Evolutionary conservation across 1,139 yeast species (phyloP).

Genomic region (Scheffersomyces titani): DNA sequence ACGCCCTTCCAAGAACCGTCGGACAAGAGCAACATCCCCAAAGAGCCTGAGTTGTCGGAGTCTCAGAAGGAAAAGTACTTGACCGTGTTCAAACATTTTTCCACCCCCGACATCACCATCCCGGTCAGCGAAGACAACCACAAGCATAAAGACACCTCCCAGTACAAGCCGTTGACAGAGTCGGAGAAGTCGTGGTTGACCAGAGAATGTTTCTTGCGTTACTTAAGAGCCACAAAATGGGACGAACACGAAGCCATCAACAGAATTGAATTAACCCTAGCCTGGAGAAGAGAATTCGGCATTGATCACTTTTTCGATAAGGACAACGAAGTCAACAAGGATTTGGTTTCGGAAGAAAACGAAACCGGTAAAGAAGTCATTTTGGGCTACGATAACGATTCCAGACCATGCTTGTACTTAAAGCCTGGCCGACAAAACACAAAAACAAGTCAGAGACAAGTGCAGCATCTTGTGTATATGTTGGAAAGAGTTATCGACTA

Average conservation of each 20-base stretch:
- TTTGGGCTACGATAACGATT: conserved; percentile 48
- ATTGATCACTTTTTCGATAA: conserved; percentile 31
- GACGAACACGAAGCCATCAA: conserved; percentile 38
- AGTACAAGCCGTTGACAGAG: conserved; percentile 21
- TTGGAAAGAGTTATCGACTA: conserved; percentile 47
- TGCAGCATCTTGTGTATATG: conserved; percentile 53
- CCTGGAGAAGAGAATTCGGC: conserved; percentile 53
- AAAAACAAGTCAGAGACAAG: conserved; percentile 43
- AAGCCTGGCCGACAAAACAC: conserved; percentile 54
- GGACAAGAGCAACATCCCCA: conserved; percentile 50
- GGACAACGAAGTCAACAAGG: conserved; percentile 36
- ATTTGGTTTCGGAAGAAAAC: conserved; percentile 36
- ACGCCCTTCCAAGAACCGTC: conserved; percentile 59
- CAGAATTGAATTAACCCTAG: conserved; percentile 43
- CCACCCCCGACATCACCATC: conserved; percentile 36
- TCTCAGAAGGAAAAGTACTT: conserved; percentile 17
- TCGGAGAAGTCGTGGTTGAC: conserved; percentile 49
- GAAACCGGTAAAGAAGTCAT: conserved; percentile 51
- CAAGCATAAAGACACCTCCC: conserved; percentile 23
- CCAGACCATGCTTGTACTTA: conserved; percentile 50
- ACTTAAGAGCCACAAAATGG: conserved; percentile 53
- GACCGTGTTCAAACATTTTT: conserved; percentile 17
- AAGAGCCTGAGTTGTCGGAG: conserved; percentile 43
- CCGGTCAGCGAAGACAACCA: conserved; percentile 38
- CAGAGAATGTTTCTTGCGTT: conserved; percentile 49